Percentiles rank a stretch among this genome's conserved stretches.
These are phyloP conservation scores for Carallia pectinifolia DNA, from an alignment of 345 rosid genomes.

Conservation along the genomic window DNA sequence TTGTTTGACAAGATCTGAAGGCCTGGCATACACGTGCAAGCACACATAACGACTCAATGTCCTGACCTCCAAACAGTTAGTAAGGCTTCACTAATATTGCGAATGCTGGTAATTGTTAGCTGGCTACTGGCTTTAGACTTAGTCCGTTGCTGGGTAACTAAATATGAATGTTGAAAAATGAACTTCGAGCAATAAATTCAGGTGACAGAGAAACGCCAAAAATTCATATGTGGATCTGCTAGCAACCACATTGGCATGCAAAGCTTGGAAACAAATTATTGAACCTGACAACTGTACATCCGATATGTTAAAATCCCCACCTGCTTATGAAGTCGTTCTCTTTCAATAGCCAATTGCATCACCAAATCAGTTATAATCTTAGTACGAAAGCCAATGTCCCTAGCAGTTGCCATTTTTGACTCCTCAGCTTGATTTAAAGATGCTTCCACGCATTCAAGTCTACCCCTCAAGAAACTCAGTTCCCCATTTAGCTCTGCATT, in stretches of 20 bases:
- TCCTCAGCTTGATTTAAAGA: slow-evolving; percentile 71
- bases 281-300: neutral
- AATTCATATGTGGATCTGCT: neutral
- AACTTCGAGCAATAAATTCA: neutral
- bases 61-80: neutral
- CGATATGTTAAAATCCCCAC: slow-evolving; percentile 28
- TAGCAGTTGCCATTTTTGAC: slow-evolving; percentile 56
- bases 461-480: slow-evolving; percentile 61
- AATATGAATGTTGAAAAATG: neutral
- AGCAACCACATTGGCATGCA: neutral
- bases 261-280: neutral
- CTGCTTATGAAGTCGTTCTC: slow-evolving; percentile 90
- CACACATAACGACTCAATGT: too few species aligned
- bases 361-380: slow-evolving; percentile 75
- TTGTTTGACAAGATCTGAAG: too few species aligned
- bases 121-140: neutral
- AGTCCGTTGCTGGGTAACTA: neutral
- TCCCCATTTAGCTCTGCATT: slow-evolving; percentile 71
- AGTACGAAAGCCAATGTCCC: slow-evolving; percentile 61
- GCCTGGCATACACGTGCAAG: too few species aligned
- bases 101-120: too few species aligned
- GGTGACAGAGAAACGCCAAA: neutral
- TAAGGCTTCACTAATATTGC: neutral
- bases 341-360: slow-evolving; percentile 69
- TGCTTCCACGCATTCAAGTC: slow-evolving; percentile 60